Evolutionary conservation across 2,329 filamentous ascomycete genomes (phyloP).

Genomic region (Colletotrichum tropicicola): DNA sequence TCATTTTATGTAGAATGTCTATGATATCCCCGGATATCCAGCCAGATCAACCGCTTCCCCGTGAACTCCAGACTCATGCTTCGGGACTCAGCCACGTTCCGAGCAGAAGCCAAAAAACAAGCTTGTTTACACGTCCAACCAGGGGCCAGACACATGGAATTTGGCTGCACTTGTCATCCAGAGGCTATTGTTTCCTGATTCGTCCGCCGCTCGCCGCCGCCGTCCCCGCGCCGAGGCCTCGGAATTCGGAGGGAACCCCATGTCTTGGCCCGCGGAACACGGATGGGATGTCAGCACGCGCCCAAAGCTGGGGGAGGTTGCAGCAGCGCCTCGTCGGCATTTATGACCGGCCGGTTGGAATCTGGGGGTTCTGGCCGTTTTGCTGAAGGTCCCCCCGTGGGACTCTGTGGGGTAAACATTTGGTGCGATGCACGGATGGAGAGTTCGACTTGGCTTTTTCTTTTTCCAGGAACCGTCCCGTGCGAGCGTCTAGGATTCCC

Average conservation of each 20-base stretch:
- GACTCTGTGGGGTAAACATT: too few species aligned
- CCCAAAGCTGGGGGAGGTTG: too few species aligned
- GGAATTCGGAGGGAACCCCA: background rate
- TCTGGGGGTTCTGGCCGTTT: too few species aligned
- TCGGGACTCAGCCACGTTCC: background rate
- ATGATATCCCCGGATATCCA: background rate
- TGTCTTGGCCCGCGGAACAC: background rate
- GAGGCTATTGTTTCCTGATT: slow-evolving; percentile 10
- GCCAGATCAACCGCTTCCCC: background rate
- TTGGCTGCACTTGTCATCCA: background rate
- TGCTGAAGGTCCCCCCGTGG: too few species aligned
- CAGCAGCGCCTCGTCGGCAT: background rate
- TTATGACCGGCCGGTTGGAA: background rate
- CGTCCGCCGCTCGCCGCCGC: too few species aligned
- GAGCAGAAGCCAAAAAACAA: background rate
- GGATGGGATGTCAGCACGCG: background rate
- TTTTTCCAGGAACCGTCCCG: too few species aligned
- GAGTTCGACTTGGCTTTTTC: too few species aligned
- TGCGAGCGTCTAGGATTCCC: too few species aligned
- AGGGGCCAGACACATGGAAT: background rate
- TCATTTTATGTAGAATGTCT: background rate
- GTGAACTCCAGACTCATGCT: background rate
- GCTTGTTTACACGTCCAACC: background rate
- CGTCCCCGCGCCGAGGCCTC: background rate
- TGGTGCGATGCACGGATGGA: too few species aligned